Percentiles rank a stretch among this genome's conserved stretches.
phyloP scores from a whole-genome alignment of 225 moss, liverwort and hornwort species.

The Physcomitrium patens region DNA sequence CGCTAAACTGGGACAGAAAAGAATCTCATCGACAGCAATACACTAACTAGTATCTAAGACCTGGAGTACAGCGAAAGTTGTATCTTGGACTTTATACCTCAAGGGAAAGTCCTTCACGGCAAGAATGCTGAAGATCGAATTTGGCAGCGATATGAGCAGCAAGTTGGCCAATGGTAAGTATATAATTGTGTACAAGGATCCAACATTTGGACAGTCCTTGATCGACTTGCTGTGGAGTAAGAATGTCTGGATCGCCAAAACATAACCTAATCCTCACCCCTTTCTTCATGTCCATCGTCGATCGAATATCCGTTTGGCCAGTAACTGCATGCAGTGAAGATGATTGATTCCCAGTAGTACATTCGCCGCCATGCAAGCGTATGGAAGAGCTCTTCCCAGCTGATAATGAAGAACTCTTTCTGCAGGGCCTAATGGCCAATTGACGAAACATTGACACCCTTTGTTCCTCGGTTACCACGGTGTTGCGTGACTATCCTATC shows the following conservation, averaged over 20 bases:
- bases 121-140: conserved; percentile 42
- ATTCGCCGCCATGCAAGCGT: conserved; percentile 9
- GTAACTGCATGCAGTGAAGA: conserved; percentile 19
- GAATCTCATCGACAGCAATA: neutral
- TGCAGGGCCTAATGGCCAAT: conserved; percentile 38
- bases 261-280: conserved; percentile 35
- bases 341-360: conserved; percentile 7
- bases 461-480: conserved; percentile 8
- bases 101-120: conserved; percentile 37
- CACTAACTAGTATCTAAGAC: neutral
- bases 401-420: conserved; percentile 26
- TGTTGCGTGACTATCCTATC: neutral
- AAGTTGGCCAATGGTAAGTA: conserved; percentile 37
- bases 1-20: neutral
- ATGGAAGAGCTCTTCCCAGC: conserved; percentile 22
- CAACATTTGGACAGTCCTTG: conserved; percentile 46
- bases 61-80: conserved; percentile 1
- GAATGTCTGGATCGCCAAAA: conserved; percentile 37
- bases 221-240: conserved; percentile 37
- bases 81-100: conserved; percentile 21
- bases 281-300: conserved; percentile 31
- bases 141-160: conserved; percentile 37
- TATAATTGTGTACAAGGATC: conserved; percentile 45
- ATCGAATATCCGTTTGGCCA: conserved; percentile 27
- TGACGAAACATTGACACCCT: conserved; percentile 28